Evolutionary conservation across 352 stramenopile genomes (phyloP), one percentile per base, ranked within the genome.

Genomic region (Blastocystis sp.): DNA sequence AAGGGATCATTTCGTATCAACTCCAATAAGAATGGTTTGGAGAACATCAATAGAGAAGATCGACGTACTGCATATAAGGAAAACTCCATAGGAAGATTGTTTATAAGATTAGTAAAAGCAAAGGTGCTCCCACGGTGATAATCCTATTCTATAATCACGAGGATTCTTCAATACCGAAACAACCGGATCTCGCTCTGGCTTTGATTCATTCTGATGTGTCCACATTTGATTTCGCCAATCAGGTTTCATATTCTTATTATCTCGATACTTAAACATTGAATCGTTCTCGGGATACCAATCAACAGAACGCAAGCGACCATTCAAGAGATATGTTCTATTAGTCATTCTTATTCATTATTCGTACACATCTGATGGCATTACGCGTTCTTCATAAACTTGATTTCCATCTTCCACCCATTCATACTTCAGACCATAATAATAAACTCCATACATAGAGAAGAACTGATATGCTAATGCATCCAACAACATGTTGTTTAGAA

Each of bases 211-310:
- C 56, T 84, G 73, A 30, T 84, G 13, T 17, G 48, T 84, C 73
- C 73, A 84, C n/a, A 54, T 54, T 24, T 60, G 73, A 22, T 84
- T 84, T 9, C 73, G 73, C 73, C 73, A 84, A 42, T 84, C 73
- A 24, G 73, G 73, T 27, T 64, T 60, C 48, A 84, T 84, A 24
- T 68, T 66, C 27, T 84, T 84, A 57, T 68, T 84, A 5, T 58
- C 40, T 56, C 59, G 19, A 35, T 84, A 84, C 0, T 66, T 30
- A 37, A 68, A 68, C 42, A 56, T 68, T 5, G 42, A 54, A 17
- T 62, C 73, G 13, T 44, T 48, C 42, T 66, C 42, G 0, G 51
- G 24, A 44, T 84, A 66, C 17, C 64, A 4, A 30, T 84, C 73
- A 9, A 84, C 73, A 0, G 73, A 84, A 19, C 73, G 73, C n/a